Evolutionary conservation across 345 rosid genomes (phyloP).

Genomic region (thale cress (Arabidopsis thaliana)): TAIR10.1 NC_003070.9:19765501-19766000

Average conservation of each 20-base stretch:
- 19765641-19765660: conserved; percentile 70
- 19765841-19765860: conserved; percentile 2
- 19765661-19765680: conserved; percentile 53
- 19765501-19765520: conserved; percentile 30
- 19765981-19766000: conserved; percentile 52
- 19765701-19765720: conserved; percentile 91
- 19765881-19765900: conserved; percentile 87
- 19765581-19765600: conserved; percentile 89
- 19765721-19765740: conserved; percentile 69
- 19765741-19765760: conserved; percentile 66
- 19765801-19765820: conserved; percentile 18
- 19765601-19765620: conserved; percentile 80
- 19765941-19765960: conserved; percentile 72
- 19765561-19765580: neutral
- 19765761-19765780: conserved; percentile 82
- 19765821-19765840: conserved; percentile 19
- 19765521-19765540: conserved; percentile 8
- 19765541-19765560: neutral
- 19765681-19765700: conserved; percentile 73
- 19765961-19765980: conserved; percentile 79
- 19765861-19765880: conserved; percentile 71
- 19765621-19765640: conserved; percentile 79
- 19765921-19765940: conserved; percentile 68
- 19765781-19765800: conserved; percentile 65
- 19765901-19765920: conserved; percentile 68